Evolutionary conservation across 2,329 filamentous ascomycete species (phyloP).

Genomic region (Exophiala spinifera): DNA sequence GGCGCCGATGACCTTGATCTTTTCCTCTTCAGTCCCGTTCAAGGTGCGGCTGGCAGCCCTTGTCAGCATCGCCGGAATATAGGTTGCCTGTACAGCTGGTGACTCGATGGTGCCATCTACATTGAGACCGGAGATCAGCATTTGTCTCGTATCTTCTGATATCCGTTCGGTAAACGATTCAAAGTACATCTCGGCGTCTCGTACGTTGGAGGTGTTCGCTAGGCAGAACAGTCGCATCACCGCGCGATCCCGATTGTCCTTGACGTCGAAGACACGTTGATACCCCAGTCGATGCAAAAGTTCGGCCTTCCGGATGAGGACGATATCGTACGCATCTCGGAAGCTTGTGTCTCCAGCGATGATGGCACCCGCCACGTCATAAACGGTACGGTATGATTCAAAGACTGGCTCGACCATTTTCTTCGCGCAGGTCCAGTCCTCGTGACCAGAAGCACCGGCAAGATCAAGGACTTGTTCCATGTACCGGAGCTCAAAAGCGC

Average conservation of each 20-base stretch:
- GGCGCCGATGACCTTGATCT: slow-evolving; percentile 14
- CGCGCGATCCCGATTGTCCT: slow-evolving; percentile 30
- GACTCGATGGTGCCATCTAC: slow-evolving; percentile 33
- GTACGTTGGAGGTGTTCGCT: slow-evolving; percentile 31
- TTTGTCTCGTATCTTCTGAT: slow-evolving; percentile 15
- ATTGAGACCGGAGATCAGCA: slow-evolving; percentile 34
- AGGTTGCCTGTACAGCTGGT: slow-evolving; percentile 37
- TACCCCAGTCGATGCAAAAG: slow-evolving; percentile 31
- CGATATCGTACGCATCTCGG: slow-evolving; percentile 34
- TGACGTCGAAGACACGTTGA: slow-evolving; percentile 26
- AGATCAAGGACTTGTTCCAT: slow-evolving; percentile 40
- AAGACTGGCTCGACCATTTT: slow-evolving; percentile 35
- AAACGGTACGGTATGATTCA: slow-evolving; percentile 31
- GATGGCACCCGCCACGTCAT: slow-evolving; percentile 31
- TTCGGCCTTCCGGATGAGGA: slow-evolving; percentile 30
- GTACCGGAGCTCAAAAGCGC: slow-evolving; percentile 36
- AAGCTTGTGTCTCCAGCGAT: slow-evolving; percentile 23
- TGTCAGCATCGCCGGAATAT: slow-evolving; percentile 37
- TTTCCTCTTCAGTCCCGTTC: slow-evolving; percentile 9
- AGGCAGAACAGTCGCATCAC: slow-evolving; percentile 39
- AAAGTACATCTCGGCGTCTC: slow-evolving; percentile 32
- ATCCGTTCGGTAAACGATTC: slow-evolving; percentile 29
- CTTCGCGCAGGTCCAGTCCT: slow-evolving; percentile 28
- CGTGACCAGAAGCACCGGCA: slow-evolving; percentile 35
- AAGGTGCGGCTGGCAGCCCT: slow-evolving; percentile 23